phyloP scores from a whole-genome alignment of 2,329 filamentous ascomycete species.

The Colletotrichum tofieldiae region DNA sequence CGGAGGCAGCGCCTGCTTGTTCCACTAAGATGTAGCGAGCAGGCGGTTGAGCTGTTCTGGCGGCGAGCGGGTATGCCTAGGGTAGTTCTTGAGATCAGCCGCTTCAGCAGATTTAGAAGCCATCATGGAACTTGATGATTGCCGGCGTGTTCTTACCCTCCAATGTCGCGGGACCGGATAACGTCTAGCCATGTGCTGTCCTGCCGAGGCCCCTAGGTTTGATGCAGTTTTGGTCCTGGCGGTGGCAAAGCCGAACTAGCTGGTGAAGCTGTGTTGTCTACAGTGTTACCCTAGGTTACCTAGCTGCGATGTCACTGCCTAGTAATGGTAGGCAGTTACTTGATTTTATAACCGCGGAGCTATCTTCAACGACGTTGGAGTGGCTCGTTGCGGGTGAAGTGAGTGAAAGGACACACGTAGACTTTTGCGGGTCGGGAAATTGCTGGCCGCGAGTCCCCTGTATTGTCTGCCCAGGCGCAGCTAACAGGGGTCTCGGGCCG shows the following conservation, averaged over 20 bases:
- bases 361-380: neutral
- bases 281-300: too few relatives aligned
- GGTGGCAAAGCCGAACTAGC: neutral
- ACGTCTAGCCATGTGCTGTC: conserved; percentile 16
- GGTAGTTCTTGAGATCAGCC: neutral
- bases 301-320: neutral
- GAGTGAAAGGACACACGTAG: neutral
- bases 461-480: neutral
- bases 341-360: too few relatives aligned
- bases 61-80: conserved; percentile 2
- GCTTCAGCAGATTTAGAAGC: neutral
- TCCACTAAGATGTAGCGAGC: conserved; percentile 13
- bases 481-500: neutral
- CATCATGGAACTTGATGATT: too few relatives aligned
- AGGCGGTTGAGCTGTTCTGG: conserved; percentile 1
- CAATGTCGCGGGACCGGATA: conserved; percentile 3
- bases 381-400: neutral
- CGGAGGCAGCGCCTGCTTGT: neutral
- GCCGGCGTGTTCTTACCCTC: neutral
- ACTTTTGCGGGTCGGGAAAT: neutral
- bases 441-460: neutral
- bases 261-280: too few relatives aligned
- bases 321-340: neutral
- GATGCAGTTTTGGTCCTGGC: neutral
- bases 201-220: neutral